Percentiles rank a stretch among this genome's conserved stretches.
Evolutionary conservation across 148 eudicot species (phyloP).

Genomic region (Silene latifolia): DNA sequence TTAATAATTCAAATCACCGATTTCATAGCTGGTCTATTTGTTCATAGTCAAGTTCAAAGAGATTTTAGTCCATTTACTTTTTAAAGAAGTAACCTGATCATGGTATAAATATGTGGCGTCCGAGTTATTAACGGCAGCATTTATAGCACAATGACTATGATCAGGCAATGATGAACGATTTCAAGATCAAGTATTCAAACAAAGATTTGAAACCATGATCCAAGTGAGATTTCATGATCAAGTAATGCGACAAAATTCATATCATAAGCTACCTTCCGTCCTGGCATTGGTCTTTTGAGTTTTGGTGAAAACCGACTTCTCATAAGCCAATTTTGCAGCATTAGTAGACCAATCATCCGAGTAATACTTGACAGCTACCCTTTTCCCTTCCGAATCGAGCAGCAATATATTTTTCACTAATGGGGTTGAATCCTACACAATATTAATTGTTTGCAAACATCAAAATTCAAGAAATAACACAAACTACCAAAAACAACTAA

Average conservation of each 20-base stretch:
- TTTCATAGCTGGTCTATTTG: too few species aligned
- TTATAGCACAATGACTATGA: too few species aligned
- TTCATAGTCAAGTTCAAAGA: too few species aligned
- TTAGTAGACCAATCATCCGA: constrained; percentile 93
- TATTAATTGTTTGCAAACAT: background rate
- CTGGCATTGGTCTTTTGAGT: constrained; percentile 91
- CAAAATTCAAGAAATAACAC: background rate
- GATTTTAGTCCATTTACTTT: too few species aligned
- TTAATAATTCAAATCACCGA: too few species aligned
- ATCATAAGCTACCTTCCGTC: constrained; percentile 57
- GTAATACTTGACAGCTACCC: constrained; percentile 85
- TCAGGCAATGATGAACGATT: too few species aligned
- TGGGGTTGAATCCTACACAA: constrained; percentile 61
- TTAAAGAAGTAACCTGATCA: too few species aligned
- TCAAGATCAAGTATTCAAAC: too few species aligned
- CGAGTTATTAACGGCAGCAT: too few species aligned
- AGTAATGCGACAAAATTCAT: too few species aligned
- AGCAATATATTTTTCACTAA: constrained; percentile 66
- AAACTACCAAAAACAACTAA: background rate
- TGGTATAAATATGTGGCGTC: too few species aligned
- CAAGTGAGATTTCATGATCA: too few species aligned
- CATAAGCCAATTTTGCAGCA: constrained; percentile 69
- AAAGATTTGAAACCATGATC: background rate
- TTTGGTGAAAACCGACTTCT: constrained; percentile 77
- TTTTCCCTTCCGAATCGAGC: constrained; percentile 80